These are phyloP conservation scores for Gnetum montanum DNA, from an alignment of 75 land plant species.

Conservation along the genomic window DNA sequence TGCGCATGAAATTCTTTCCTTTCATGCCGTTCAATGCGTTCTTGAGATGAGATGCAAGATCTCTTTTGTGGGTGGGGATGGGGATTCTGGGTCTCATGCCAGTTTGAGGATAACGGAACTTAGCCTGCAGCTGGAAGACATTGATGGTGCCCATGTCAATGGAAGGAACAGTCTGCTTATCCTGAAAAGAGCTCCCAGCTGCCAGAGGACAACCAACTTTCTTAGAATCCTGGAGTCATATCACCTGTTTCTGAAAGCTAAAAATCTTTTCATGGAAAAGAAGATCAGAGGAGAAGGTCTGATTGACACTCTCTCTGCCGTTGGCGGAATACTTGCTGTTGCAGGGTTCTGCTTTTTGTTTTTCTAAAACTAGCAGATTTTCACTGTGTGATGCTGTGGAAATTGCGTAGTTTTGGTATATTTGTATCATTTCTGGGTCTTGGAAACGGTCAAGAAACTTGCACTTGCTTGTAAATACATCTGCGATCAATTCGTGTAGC, in stretches of 20 bases:
- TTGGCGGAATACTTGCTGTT: conserved; percentile 19
- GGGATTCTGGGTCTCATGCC: not conserved
- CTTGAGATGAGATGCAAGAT: conserved; percentile 19
- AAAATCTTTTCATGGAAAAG: conserved; percentile 11
- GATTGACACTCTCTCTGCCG: conserved; percentile 14
- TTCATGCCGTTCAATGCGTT: conserved; percentile 15
- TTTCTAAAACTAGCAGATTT: not conserved
- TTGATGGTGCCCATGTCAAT: conserved; percentile 24
- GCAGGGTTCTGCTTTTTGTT: conserved; percentile 11
- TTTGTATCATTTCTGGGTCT: no score
- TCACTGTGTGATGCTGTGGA: no score
- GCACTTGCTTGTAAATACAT: no score
- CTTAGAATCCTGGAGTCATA: conserved; percentile 13
- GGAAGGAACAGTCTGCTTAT: conserved; percentile 21
- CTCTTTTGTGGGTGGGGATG: not conserved
- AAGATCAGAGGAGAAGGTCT: conserved; percentile 13
- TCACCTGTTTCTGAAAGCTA: conserved; percentile 1
- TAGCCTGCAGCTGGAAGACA: conserved; percentile 28
- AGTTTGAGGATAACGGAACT: conserved; percentile 23
- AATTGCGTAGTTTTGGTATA: no score
- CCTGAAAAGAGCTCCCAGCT: conserved; percentile 12
- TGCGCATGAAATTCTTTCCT: not conserved
- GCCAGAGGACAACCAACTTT: conserved; percentile 14
- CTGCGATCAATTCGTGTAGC: no score
- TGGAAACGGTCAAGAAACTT: no score